Percentiles rank a stretch among this genome's conserved stretches.
phyloP scores from a whole-genome alignment of 2,329 filamentous ascomycete genomes.

The Aspergillus pseudonomiae region DNA sequence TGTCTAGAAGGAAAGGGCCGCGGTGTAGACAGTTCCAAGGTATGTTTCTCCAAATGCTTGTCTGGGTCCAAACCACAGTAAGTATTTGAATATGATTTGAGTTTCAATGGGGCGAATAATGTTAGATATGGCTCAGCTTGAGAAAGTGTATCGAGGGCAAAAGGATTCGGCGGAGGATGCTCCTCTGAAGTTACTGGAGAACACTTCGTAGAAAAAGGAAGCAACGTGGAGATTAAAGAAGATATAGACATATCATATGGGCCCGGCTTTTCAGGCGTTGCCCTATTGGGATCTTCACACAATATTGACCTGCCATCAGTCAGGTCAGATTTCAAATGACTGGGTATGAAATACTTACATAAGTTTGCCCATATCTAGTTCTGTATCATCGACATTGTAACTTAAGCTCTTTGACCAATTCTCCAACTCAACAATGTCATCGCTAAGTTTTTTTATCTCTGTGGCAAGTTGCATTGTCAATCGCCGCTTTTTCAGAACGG shows the following conservation, averaged over 20 bases:
- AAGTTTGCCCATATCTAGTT: slow-evolving; percentile 37
- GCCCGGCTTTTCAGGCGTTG: slow-evolving; percentile 22
- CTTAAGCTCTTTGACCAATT: slow-evolving; percentile 62
- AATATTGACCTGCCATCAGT: slow-evolving; percentile 36
- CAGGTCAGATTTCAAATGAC: slow-evolving; percentile 13
- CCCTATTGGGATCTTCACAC: slow-evolving; percentile 30
- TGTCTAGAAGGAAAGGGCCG: slow-evolving; percentile 37
- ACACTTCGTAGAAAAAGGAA: slow-evolving; percentile 42
- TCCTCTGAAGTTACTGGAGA: slow-evolving; percentile 28
- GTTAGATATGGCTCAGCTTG: slow-evolving; percentile 71
- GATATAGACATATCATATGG: slow-evolving; percentile 34
- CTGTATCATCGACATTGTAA: slow-evolving; percentile 33
- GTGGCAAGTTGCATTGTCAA: slow-evolving; percentile 57
- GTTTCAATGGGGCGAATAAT: slow-evolving; percentile 69
- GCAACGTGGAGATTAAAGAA: slow-evolving; percentile 42
- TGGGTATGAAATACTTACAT: slow-evolving; percentile 31
- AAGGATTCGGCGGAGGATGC: slow-evolving; percentile 64
- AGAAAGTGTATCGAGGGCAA: slow-evolving; percentile 55
- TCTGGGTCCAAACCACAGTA: slow-evolving; percentile 22
- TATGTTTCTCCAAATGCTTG: slow-evolving; percentile 36
- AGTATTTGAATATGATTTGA: slow-evolving; percentile 42
- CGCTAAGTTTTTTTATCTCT: slow-evolving; percentile 60
- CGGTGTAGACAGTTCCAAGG: slow-evolving; percentile 39
- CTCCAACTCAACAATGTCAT: slow-evolving; percentile 60
- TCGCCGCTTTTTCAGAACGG: slow-evolving; percentile 52